Conservation (phyloP, 2,329 filamentous ascomycete genomes). For the Epichloe typhina region DNA sequence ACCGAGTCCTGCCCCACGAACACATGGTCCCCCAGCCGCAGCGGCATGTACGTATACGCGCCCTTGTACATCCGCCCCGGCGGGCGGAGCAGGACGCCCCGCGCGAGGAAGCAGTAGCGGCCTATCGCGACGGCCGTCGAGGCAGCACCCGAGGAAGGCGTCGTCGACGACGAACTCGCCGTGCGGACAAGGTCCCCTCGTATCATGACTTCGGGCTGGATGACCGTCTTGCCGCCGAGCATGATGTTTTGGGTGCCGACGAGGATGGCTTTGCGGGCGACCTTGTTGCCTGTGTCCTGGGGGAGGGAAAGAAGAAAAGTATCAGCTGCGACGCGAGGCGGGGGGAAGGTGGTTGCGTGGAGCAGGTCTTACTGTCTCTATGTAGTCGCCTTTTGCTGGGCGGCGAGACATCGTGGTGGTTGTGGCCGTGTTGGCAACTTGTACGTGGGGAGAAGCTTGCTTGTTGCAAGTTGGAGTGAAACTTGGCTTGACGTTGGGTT, state of each 20-base stretch:
- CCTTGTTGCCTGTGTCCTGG: slow-evolving; percentile 96
- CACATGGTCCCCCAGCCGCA: slow-evolving; percentile 89
- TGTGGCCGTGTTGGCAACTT: neutral
- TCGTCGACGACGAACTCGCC: slow-evolving; percentile 26
- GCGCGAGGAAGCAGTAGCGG: slow-evolving; percentile 78
- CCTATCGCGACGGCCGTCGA: slow-evolving; percentile 70
- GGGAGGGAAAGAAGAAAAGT: neutral
- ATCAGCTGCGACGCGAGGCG: slow-evolving; percentile 1
- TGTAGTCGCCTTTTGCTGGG: slow-evolving; percentile 78
- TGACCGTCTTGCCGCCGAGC: slow-evolving; percentile 88
- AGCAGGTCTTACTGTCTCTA: slow-evolving; percentile 61
- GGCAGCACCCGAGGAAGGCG: slow-evolving; percentile 28
- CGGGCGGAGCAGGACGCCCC: slow-evolving; percentile 65
- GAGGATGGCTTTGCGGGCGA: slow-evolving; percentile 80
- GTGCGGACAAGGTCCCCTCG: slow-evolving; percentile 71
- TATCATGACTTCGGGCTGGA: slow-evolving; percentile 89
- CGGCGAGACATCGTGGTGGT: slow-evolving; percentile 55
- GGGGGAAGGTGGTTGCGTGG: neutral
- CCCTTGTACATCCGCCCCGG: slow-evolving; percentile 75
- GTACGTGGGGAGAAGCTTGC: neutral
- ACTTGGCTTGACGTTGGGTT: too few species aligned
- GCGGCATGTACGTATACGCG: slow-evolving; percentile 67
- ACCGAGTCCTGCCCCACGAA: slow-evolving; percentile 67
- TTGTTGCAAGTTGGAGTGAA: neutral
- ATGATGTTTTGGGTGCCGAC: slow-evolving; percentile 97